phyloP scores from a whole-genome alignment of 108 stramenopile genomes.

The Pelagomonas calceolata region DNA sequence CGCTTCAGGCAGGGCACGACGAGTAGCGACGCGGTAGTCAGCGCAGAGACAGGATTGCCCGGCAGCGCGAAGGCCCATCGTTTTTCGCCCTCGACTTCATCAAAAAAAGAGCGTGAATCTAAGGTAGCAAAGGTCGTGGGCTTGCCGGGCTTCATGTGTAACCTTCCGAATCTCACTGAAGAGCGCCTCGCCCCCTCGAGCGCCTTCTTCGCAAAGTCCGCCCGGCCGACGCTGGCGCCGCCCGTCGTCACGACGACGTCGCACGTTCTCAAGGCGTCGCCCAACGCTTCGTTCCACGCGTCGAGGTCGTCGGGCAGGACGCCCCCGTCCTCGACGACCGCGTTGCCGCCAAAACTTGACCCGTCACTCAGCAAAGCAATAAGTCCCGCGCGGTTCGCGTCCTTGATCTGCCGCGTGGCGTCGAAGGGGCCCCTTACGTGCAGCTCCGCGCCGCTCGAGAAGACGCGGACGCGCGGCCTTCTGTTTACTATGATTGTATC shows the following conservation, averaged over 20 bases:
- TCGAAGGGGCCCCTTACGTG: constrained; percentile 14
- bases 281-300: constrained; percentile 15
- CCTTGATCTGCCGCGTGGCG: constrained; percentile 46
- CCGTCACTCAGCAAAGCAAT: constrained; percentile 41
- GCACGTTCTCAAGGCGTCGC: constrained; percentile 17
- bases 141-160: constrained; percentile 94
- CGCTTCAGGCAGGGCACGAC: constrained; percentile 68
- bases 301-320: constrained; percentile 54
- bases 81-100: not conserved
- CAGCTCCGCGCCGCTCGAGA: constrained; percentile 81
- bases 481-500: constrained; percentile 7
- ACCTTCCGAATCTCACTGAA: constrained; percentile 67
- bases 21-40: constrained; percentile 74
- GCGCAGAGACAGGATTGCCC: constrained; percentile 87
- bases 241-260: constrained; percentile 86
- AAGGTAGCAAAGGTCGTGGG: constrained; percentile 82
- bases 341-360: constrained; percentile 18
- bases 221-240: constrained; percentile 50
- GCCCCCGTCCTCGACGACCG: constrained; percentile 64
- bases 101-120: not conserved
- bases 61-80: constrained; percentile 59
- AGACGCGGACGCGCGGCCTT: constrained; percentile 32
- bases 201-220: constrained; percentile 67
- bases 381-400: constrained; percentile 77
- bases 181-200: constrained; percentile 62